Base-by-base conservation (phyloP, 2,329 filamentous ascomycete species). In the Cladosporium phlei region DNA sequence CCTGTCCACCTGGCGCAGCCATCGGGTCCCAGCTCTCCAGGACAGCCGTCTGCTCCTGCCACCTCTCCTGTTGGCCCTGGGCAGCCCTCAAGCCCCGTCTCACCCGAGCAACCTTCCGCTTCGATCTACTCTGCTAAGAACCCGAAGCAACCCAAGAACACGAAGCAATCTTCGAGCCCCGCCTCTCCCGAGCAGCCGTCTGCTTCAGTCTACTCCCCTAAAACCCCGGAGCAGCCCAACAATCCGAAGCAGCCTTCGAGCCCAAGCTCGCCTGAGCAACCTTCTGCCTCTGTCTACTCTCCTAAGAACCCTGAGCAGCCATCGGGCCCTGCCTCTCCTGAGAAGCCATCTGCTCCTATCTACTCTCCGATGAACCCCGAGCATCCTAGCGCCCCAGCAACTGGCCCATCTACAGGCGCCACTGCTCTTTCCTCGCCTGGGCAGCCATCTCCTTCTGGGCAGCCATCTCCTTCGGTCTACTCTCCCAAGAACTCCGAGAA, bases 271-370 rank as follows among this genome's bases (percentile, higher is more conserved):
- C 27, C 38, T 21, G 12, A 42, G 38, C 38, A 42, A 25, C 37
- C 24, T 11, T 21, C 24, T 17, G 14, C 20, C n/a, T n/a, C n/a
- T n/a, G n/a, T n/a, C n/a, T n/a, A n/a, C n/a, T n/a, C n/a, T n/a
- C n/a, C n/a, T n/a, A n/a, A n/a, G n/a, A n/a, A n/a, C n/a, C 27
- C 38, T 21, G 12, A 42, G 38, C 38, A 42, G 37, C 37, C 24
- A 3, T 21, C 24, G 7, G 14, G 17, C 17, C 38, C 38, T 20
- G 17, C 24, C 16, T 28, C 38, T 30, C 38, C 25, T 4, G 38
- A 30, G 17, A 25, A 30, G 38, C 38, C 38, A 11, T 17, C 4
- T 33, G 9, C 14, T 10, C 7, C 32, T n/a, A n/a, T n/a, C n/a
- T n/a, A n/a, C n/a, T n/a, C n/a, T n/a, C n/a, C n/a, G n/a, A n/a